A percentile compares a stretch with the other conserved stretches of the same genome.
Evolutionary conservation across 805 yeast genomes (phyloP).

Genomic region (Saturnispora diversa): DNA sequence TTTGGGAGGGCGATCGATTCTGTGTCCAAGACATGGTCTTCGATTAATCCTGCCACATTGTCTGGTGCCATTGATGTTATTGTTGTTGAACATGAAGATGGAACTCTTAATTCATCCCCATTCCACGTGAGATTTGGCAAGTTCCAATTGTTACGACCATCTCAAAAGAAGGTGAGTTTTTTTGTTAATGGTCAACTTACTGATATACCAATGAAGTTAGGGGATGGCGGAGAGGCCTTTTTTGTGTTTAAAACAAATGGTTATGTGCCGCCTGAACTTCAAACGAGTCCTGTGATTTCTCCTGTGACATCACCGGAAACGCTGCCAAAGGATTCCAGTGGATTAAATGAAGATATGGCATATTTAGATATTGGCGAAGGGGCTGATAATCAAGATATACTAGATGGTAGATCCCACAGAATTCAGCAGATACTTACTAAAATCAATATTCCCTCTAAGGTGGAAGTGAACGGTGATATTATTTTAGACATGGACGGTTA

Average conservation of each 20-base stretch:
- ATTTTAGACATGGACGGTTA: constrained; percentile 93
- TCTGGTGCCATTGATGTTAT: constrained; percentile 97
- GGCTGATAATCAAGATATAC: constrained; percentile 9
- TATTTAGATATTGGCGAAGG: constrained; percentile 40
- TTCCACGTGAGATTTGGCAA: constrained; percentile 96
- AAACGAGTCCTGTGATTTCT: constrained; percentile 80
- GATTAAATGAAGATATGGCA: constrained; percentile 40
- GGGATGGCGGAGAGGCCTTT: constrained; percentile 97
- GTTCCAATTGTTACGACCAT: constrained; percentile 84
- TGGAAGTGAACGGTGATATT: constrained; percentile 84
- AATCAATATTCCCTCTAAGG: constrained; percentile 61
- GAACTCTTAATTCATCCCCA: constrained; percentile 72
- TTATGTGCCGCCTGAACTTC: constrained; percentile 65
- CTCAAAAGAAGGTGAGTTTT: constrained; percentile 89
- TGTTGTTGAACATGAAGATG: constrained; percentile 83
- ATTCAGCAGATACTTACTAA: constrained; percentile 1
- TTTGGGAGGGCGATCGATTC: constrained; percentile 93
- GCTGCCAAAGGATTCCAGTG: constrained; percentile 14
- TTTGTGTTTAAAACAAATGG: constrained; percentile 84
- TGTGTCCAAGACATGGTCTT: constrained; percentile 94
- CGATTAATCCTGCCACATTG: constrained; percentile 91
- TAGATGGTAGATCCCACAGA: neutral
- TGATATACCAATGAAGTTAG: constrained; percentile 88
- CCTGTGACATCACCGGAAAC: constrained; percentile 43
- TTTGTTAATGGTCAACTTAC: constrained; percentile 76